phyloP scores from a whole-genome alignment of 164 flowering plant species.

The Umbilicus rupestris region DNA sequence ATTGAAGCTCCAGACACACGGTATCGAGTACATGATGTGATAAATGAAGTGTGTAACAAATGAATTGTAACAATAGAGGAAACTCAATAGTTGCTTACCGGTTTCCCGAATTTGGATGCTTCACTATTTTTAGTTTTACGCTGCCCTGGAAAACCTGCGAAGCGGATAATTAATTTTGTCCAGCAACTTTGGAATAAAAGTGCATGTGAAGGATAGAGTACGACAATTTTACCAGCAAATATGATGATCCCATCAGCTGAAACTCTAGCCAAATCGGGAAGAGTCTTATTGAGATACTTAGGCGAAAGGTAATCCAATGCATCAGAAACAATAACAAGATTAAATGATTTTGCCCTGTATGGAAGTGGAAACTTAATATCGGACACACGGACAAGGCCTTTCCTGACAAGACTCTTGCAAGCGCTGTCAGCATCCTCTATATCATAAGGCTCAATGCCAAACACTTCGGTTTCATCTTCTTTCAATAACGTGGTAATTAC shows the following conservation, averaged over 20 bases:
- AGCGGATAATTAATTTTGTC: neutral
- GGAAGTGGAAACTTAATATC: constrained; percentile 91
- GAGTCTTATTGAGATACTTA: constrained; percentile 75
- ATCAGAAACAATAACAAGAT: constrained; percentile 80
- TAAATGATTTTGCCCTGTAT: constrained; percentile 71
- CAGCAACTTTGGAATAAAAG: neutral
- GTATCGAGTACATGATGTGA: neutral
- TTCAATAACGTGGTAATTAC: constrained; percentile 63
- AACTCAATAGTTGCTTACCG: constrained; percentile 41
- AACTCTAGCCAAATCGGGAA: constrained; percentile 79
- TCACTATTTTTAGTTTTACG: constrained; percentile 69
- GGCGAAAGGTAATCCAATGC: constrained; percentile 91
- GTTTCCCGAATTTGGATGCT: constrained; percentile 68
- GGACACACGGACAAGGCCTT: constrained; percentile 82
- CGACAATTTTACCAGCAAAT: constrained; percentile 48
- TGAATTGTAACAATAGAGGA: constrained; percentile 1
- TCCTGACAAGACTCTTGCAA: constrained; percentile 67
- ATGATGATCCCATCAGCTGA: constrained; percentile 71
- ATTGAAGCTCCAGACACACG: neutral
- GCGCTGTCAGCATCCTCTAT: constrained; percentile 62
- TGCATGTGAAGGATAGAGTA: neutral
- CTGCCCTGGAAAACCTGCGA: constrained; percentile 67
- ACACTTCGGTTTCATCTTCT: constrained; percentile 83
- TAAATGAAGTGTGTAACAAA: too few species aligned
- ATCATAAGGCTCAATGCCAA: constrained; percentile 95